Base-by-base conservation (phyloP, 352 stramenopile species). In the Phytophthora pseudosyringae region DNA sequence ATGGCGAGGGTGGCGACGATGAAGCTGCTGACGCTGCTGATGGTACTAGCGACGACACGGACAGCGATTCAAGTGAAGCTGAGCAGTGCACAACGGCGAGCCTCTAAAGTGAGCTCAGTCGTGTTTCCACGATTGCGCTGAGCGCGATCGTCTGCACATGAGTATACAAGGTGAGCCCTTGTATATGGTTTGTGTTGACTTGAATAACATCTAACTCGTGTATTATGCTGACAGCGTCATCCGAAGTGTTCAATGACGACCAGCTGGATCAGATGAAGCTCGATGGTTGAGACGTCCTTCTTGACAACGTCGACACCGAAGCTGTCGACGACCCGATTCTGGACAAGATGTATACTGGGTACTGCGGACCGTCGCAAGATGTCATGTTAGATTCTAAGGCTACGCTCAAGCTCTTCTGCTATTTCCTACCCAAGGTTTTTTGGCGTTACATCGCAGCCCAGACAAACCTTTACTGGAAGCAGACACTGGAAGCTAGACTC, bases 221-320 rank as follows among this genome's bases (percentile, higher is more conserved):
- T 55, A 13, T 55, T 40, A 50, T 63, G 44, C 44, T 63, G 44
- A 54, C 43, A 63, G 55, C 15, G 21, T 56, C 55, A 48, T 50
- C 45, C 0, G 44, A 56, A 18, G 36, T 63, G 2, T 50, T 36
- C 32, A 35, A 12, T 3, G 28, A 40, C 4, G n/a, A 33, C 4
- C 57, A 58, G 26, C 31, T 64, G 13, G 57, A 38, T 12, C 8
- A 41, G 6, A 67, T 67, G 50, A 39, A 36, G 16, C 21, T 12
- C 1, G 3, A 21, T 4, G 59, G 49, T 3, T 67, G 49, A 49
- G 25, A 59, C 3, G 25, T 59, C 0, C 25, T 67, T 0, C 48
- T 18, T 2, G 26, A 51, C 11, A 55, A 55, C 15, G 21, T 4
- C 5, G 1, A 5, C 12, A 26, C 43, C 10, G 32, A 39, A 6